Evolutionary conservation across 345 rosid species (phyloP), one percentile per base, ranked within the genome.

Genomic region (Abelmoschus esculentus): DNA sequence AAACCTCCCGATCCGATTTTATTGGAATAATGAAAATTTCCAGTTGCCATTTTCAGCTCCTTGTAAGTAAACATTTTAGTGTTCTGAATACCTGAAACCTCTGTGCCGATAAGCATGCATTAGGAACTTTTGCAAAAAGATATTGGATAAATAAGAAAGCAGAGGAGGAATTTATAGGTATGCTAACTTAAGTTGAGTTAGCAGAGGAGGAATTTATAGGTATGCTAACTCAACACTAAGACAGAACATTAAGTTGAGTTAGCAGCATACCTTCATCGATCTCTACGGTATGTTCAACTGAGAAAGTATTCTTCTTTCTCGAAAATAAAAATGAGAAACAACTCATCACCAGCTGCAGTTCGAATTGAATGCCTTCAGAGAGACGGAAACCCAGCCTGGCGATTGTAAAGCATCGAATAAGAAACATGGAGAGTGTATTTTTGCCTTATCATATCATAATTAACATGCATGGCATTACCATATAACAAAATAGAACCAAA

Each of bases 1-100:
- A 87, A 87, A 76, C 91, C 96, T 18, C 96, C 96, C 69, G 84
- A 82, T 29, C 96, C 96, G 63, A 89, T 75, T 79, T 82, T 87
- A 70, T 86, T 85, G 57, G 77, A 78, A 17, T 55, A 73, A 70
- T 77, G 78, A 76, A 89, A 89, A 71, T 80, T 70, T 22, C 69
- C 79, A 14, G 96, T 82, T n/a, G 96, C 96, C 70, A 71, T 10
- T 58, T 46, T 72, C 77, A 89, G 68, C 56, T 87, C 91, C 61
- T 19, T 74, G 70, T 86, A 87, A 61, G 79, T 7, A 77, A 79
- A 89, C 34, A 73, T 55, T 55, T 1, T 70, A 38, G 75, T 74
- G 58, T 82, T 84, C 42, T 76, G 85, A 59, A 81, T 77, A 38
- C 82, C 70, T 18, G 87, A 85, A 72, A 85, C 80, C 72, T 78